Base-by-base conservation (phyloP, 208 protist species). In the Leishmania tropica region DNA sequence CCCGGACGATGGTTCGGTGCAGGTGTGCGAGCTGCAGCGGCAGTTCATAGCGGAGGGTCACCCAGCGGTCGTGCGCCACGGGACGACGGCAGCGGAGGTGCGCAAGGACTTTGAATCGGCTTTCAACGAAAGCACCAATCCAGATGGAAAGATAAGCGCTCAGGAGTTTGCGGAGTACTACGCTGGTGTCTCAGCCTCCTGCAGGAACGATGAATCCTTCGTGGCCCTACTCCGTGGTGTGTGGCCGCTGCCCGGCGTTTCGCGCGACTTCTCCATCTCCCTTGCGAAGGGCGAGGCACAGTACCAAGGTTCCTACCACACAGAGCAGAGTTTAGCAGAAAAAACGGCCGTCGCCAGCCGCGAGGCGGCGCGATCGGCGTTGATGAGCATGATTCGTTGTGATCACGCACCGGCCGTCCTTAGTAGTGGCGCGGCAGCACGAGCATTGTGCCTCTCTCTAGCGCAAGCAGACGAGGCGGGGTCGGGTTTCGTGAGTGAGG, bases 131-230 rank as follows among this genome's bases (percentile, higher is more conserved):
- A 79, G n/a, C 17, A 97, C 95, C 1, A 98, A 98, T 80, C 93
- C 95, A 4, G 89, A 93, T 72, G 94, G 95, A 21, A 67, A 80
- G 31, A 81, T 98, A 37, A 94, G 89, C 35, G 82, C 81, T 67
- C 91, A 97, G 76, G 95, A 98, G 83, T 97, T 97, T 65, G 83
- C 92, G 78, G 85, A 98, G 88, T 96, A 97, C 83, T 96, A 93
- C 83, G 81, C 86, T 15, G 93, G 91, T 35, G 81, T 98, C 7
- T 93, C 92, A 24, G 83, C 81, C 19, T 53, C 83, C 10, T 89
- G 79, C 82, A 82, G 74, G 74, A 83, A 91, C 76, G 95, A 98
- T 79, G 83, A 89, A 31, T 54, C 45, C 11, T 98, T 97, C 77
- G 79, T 94, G 17, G 84, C 86, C 10, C 56, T 94, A 1, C 75